Conservation (phyloP, 1,284 basidiomycete species). For the Testicularia cyperi region DNA sequence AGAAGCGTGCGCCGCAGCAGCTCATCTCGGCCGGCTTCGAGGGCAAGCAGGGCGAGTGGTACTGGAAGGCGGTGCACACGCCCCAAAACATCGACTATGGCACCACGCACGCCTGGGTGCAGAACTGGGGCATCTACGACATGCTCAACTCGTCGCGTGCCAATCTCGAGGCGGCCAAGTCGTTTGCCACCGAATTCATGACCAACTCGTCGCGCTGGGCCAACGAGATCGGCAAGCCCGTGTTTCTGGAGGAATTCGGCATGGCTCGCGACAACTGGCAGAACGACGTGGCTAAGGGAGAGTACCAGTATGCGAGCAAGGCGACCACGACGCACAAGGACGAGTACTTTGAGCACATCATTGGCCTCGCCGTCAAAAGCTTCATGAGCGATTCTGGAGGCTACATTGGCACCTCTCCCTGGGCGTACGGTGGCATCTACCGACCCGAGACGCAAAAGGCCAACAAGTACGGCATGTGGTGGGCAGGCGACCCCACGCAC, state of each 20-base stretch:
- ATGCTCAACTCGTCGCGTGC: slow-evolving; percentile 23
- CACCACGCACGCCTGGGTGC: slow-evolving; percentile 8
- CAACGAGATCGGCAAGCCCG: slow-evolving; percentile 18
- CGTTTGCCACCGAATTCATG: slow-evolving; percentile 27
- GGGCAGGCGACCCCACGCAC: slow-evolving; percentile 30
- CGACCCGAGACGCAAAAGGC: slow-evolving; percentile 25
- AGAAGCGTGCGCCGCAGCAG: slow-evolving; percentile 27
- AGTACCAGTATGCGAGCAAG: slow-evolving; percentile 19
- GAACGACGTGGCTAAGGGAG: slow-evolving; percentile 11
- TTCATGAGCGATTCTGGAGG: slow-evolving; percentile 10
- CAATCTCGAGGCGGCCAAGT: slow-evolving; percentile 20
- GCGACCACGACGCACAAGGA: slow-evolving; percentile 36
- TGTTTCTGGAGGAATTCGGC: slow-evolving; percentile 46
- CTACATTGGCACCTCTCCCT: slow-evolving; percentile 21
- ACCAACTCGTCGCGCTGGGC: slow-evolving; percentile 9
- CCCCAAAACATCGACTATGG: slow-evolving; percentile 31
- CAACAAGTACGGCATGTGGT: slow-evolving; percentile 27
- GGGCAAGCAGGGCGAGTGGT: slow-evolving; percentile 45
- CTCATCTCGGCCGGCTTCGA: slow-evolving; percentile 45
- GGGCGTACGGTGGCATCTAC: slow-evolving; percentile 42
- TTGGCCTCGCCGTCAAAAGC: slow-evolving; percentile 14
- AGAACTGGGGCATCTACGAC: slow-evolving; percentile 40
- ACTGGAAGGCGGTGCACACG: slow-evolving; percentile 30
- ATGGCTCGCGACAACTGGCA: slow-evolving; percentile 48
- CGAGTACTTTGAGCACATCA: slow-evolving; percentile 25